These are phyloP conservation scores for Penicillium sp. DNA, from an alignment of 2,329 filamentous ascomycete genomes.

Conservation along the genomic window DNA sequence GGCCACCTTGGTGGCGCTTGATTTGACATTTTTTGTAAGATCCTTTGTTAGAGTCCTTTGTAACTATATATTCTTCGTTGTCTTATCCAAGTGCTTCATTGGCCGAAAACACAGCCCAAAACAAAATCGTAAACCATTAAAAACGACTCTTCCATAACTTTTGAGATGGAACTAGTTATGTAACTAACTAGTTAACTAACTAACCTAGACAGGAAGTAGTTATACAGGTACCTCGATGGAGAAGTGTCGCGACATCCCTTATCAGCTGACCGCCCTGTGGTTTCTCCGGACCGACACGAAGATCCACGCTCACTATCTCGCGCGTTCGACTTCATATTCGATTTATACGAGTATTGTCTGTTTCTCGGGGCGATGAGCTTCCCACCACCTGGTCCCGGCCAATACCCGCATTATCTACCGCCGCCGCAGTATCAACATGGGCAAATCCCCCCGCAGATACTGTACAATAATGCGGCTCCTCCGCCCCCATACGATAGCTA, in stretches of 20 bases:
- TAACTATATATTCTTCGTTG: background rate
- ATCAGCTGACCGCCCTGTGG: constrained; percentile 28
- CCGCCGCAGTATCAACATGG: constrained; percentile 38
- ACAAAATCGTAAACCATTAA: background rate
- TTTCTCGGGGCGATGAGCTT: constrained; percentile 43
- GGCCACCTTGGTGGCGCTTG: background rate
- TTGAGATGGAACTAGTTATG: background rate
- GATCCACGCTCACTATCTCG: constrained; percentile 12
- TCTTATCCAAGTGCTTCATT: background rate
- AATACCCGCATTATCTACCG: constrained; percentile 33
- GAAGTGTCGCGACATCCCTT: constrained; percentile 4
- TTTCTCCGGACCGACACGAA: constrained; percentile 35
- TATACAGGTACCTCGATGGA: too few relatives aligned
- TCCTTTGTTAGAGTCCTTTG: background rate
- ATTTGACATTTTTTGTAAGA: background rate
- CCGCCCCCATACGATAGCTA: constrained; percentile 34
- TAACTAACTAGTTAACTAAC: too few relatives aligned
- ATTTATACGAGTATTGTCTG: constrained; percentile 19
- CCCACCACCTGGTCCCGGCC: constrained; percentile 43
- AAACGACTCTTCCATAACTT: background rate
- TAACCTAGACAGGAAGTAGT: background rate
- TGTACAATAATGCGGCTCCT: constrained; percentile 38
- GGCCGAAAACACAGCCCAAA: background rate
- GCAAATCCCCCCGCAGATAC: constrained; percentile 35
- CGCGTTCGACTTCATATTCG: constrained; percentile 14